Conservation (phyloP, 805 yeast species). For the Suhomyces vadensis region DNA sequence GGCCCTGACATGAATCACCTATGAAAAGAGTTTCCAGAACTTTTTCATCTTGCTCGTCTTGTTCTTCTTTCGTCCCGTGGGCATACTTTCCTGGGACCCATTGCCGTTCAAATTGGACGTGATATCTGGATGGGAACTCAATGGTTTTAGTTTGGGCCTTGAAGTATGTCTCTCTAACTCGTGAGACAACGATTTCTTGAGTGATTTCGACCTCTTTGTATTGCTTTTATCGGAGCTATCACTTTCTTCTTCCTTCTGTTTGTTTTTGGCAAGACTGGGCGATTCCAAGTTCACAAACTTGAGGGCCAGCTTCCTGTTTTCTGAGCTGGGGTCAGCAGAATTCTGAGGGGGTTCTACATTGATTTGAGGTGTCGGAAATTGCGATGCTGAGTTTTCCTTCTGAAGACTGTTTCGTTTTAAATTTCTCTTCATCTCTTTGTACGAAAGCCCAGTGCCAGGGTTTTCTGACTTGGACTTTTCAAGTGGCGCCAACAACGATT, state of each 20-base stretch:
- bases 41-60: conserved; percentile 32
- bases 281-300: conserved; percentile 31
- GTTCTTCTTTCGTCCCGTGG: conserved; percentile 12
- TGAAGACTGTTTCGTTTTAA: conserved; percentile 14
- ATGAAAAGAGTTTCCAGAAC: conserved; percentile 30
- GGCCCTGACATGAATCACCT: no score
- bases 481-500: conserved; percentile 38
- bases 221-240: conserved; percentile 1
- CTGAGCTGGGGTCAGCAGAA: conserved; percentile 6
- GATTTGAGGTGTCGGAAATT: conserved; percentile 10
- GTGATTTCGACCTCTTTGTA: conserved; percentile 12
- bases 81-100: neutral
- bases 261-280: conserved; percentile 12
- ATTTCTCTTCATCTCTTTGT: conserved; percentile 35
- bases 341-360: neutral
- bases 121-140: conserved; percentile 42
- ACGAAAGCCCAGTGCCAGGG: conserved; percentile 19
- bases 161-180: conserved; percentile 24
- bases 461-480: conserved; percentile 13
- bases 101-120: conserved; percentile 5
- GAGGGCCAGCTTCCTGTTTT: conserved; percentile 29
- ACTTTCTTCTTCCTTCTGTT: conserved; percentile 14
- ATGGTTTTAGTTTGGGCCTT: conserved; percentile 34
- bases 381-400: conserved; percentile 1
- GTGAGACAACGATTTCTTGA: conserved; percentile 40